Conservation (phyloP, 805 yeast genomes). For the Lachancea meyersii region DNA sequence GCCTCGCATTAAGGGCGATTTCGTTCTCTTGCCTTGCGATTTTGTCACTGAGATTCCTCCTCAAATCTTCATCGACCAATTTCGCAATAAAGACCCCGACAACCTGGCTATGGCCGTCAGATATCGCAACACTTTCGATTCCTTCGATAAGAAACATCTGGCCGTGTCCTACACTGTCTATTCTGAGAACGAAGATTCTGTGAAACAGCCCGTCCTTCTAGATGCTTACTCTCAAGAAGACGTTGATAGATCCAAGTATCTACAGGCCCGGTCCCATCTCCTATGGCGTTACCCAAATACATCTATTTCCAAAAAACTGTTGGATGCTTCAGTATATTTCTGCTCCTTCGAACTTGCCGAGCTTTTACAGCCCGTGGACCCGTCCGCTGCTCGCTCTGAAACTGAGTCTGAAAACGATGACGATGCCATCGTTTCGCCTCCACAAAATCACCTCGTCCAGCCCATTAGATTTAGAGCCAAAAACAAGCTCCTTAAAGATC, state of each 20-base stretch:
- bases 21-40: constrained; percentile 90
- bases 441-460: constrained; percentile 16
- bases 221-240: constrained; percentile 67
- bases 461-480: constrained; percentile 30
- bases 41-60: constrained; percentile 91
- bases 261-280: constrained; percentile 78
- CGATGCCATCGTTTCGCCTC: constrained; percentile 14
- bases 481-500: constrained; percentile 22
- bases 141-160: constrained; percentile 52
- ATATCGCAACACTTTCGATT: constrained; percentile 68
- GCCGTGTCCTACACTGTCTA: constrained; percentile 64
- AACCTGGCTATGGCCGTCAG: constrained; percentile 73
- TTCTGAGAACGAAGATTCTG: constrained; percentile 40
- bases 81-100: constrained; percentile 59
- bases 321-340: constrained; percentile 69
- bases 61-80: constrained; percentile 76
- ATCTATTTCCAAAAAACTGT: constrained; percentile 65
- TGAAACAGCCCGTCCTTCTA: constrained; percentile 41
- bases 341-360: constrained; percentile 49
- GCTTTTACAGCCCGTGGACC: constrained; percentile 37
- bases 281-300: constrained; percentile 82
- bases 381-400: constrained; percentile 1
- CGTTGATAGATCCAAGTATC: constrained; percentile 62
- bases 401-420: constrained; percentile 19
- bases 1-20: constrained; percentile 41